Evolutionary conservation across 202 grass and related monocot species (phyloP), one percentile per base, ranked within the genome.

Genomic region (Dendrocalamus latiflorus): DNA sequence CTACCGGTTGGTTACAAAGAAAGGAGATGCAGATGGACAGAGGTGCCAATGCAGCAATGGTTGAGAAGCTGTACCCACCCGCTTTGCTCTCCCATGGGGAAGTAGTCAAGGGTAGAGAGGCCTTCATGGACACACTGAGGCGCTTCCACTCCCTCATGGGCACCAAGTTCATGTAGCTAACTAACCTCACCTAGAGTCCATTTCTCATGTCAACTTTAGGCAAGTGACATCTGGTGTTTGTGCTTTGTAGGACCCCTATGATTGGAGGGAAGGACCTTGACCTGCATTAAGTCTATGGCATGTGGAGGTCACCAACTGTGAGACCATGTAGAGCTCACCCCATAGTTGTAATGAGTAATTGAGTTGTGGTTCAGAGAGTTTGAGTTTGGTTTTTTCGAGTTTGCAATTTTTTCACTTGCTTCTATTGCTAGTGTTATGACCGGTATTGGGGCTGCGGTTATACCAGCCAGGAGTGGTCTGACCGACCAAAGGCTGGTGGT

Each of bases 221-320:
- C 16, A 18, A 50, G 15, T 50, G 16, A 18, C 48, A 41, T 14
- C 17, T 6, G 48, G 15, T 56, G 41, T n/a, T 18, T 79, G 18
- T 53, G 15, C 74, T 62, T 79, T 0, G 6, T 37, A 91, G 90
- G 78, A 48, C 83, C 74, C 90, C 90, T 56, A 86, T 91, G 58
- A 86, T 91, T 45, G 86, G 90, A 85, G 90, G 90, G 33, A 91
- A 88, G 67, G 86, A 78, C 18, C 42, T 91, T 10, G 86, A 91
- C 72, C 65, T 91, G 79, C 90, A 91, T 62, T 26, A 26, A 26
- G 54, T 86, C 38, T 77, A 26, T 26, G 26, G 88, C 34, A 91
- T 64, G 78, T 82, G 8, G 83, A 88, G 82, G 90, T 91, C 73
- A 91, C 86, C 22, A 62, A 24, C 50, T 26, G 26, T 26, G 26